Conservation (phyloP, 305 asterid genomes). For the Solanum hybrid region DNA sequence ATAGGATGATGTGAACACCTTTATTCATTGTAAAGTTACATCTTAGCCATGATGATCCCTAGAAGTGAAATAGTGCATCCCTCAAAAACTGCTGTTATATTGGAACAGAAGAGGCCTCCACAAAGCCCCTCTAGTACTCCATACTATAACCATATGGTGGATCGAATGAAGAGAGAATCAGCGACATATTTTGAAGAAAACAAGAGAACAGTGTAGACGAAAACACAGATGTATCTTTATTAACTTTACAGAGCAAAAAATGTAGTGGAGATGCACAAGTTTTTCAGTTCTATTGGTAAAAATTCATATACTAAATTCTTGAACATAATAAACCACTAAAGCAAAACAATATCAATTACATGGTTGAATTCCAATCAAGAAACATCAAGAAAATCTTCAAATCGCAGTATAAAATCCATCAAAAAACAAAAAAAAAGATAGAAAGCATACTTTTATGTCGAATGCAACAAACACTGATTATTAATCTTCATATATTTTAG, state of each 20-base stretch:
- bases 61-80: not conserved
- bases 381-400: no score
- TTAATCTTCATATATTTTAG: not conserved
- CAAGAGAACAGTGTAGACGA: not conserved
- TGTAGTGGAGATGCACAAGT: not conserved
- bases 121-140: not conserved
- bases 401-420: no score
- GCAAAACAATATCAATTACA: not conserved
- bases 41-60: not conserved
- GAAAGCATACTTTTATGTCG: not conserved
- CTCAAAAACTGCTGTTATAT: not conserved
- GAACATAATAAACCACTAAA: not conserved
- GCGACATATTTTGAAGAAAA: not conserved
- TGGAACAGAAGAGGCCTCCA: not conserved
- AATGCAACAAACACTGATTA: not conserved
- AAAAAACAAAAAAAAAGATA: no score
- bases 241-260: not conserved
- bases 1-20: not conserved
- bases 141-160: not conserved
- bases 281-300: not conserved
- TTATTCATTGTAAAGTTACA: not conserved
- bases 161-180: not conserved
- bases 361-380: no score
- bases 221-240: not conserved
- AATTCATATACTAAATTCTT: not conserved